These are phyloP conservation scores for Coemansia sp. DNA, from an alignment of 192 early-diverging fungal genomes.

Conservation along the genomic window DNA sequence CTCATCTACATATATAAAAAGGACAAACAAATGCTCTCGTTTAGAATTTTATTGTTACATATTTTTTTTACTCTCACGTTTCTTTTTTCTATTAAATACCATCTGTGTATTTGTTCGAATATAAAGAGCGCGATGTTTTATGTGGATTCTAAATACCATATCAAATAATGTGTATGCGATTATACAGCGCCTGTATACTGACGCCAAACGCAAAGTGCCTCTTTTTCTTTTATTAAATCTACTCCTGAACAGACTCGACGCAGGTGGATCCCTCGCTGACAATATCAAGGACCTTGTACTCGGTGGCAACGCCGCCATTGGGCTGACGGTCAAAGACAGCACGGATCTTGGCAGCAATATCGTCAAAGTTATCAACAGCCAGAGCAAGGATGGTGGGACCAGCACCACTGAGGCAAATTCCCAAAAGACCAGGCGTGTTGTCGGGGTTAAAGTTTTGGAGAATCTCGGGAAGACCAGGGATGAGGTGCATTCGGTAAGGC, in stretches of 20 bases:
- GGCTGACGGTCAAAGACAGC: conserved; percentile 35
- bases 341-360: conserved; percentile 61
- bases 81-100: no score
- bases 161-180: no score
- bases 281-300: conserved; percentile 48
- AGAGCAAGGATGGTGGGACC: conserved; percentile 95
- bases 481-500: conserved; percentile 87
- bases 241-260: conserved; percentile 11
- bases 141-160: no score
- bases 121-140: no score
- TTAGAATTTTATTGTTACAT: no score
- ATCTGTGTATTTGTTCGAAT: no score
- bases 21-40: no score
- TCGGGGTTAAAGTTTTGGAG: conserved; percentile 68
- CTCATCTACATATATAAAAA: no score
- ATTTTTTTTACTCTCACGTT: no score
- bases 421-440: conserved; percentile 78
- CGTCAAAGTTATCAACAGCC: conserved; percentile 79
- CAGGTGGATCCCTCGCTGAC: conserved; percentile 45
- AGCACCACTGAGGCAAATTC: conserved; percentile 92
- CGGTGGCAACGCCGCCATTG: conserved; percentile 31
- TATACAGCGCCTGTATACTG: no score
- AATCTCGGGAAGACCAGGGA: conserved; percentile 91
- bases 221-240: background rate
- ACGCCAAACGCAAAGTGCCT: no score